Conservation (phyloP, 371 early-diverging fungal genomes). For the Mucor piriformis region DNA sequence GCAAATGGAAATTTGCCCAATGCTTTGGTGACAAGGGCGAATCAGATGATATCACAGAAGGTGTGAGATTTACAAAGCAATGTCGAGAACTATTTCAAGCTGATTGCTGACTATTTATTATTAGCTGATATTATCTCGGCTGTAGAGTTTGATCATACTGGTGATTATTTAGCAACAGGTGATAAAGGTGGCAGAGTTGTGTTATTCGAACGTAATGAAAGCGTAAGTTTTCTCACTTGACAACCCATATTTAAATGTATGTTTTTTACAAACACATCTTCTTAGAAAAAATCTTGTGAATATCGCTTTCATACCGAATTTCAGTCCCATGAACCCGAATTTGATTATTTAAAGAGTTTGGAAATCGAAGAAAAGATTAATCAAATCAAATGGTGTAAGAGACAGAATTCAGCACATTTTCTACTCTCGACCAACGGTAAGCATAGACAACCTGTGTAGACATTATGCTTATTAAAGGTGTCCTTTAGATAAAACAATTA, state of each 20-base stretch:
- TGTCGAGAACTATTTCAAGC: conserved; percentile 3
- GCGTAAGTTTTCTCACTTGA: conserved; percentile 11
- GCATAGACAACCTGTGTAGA: neutral
- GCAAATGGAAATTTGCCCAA: conserved; percentile 95
- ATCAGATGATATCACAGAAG: conserved; percentile 96
- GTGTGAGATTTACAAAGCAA: conserved; percentile 48
- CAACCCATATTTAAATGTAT: neutral
- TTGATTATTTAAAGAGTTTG: conserved; percentile 95
- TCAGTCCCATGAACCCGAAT: conserved; percentile 95
- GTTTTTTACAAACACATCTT: neutral
- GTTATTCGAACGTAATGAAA: conserved; percentile 82
- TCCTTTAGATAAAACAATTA: conserved; percentile 85
- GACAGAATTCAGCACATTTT: conserved; percentile 86
- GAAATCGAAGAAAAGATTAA: conserved; percentile 97
- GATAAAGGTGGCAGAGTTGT: conserved; percentile 93
- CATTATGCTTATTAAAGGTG: neutral
- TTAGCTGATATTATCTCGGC: conserved; percentile 93
- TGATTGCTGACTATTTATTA: neutral
- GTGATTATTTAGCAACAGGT: conserved; percentile 91
- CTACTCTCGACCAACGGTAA: conserved; percentile 89
- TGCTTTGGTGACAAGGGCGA: conserved; percentile 99
- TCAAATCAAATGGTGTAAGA: conserved; percentile 88
- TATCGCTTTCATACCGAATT: conserved; percentile 94
- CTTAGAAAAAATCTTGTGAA: conserved; percentile 90
- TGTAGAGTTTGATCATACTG: conserved; percentile 94